Evolutionary conservation across 768 basidiomycete species (phyloP).

Genomic region (Dentipellis fragilis): DNA sequence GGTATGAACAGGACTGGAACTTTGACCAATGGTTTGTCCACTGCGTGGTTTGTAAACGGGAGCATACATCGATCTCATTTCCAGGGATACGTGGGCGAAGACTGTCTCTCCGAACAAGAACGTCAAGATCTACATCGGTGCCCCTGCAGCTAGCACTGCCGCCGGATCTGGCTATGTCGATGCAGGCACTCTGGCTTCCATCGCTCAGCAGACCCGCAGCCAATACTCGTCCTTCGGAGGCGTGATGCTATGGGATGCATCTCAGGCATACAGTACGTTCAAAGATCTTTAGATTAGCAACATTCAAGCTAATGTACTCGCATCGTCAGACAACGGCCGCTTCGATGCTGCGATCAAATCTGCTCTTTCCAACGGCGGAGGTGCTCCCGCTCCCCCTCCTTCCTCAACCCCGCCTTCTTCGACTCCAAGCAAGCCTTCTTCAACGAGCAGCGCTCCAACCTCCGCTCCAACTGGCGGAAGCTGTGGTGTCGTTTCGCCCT

Average conservation of each 20-base stretch:
- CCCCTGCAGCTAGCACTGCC: slow-evolving; percentile 46
- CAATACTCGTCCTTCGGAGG: slow-evolving; percentile 62
- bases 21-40: slow-evolving; percentile 38
- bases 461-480: slow-evolving; percentile 20
- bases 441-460: slow-evolving; percentile 18
- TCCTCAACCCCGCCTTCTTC: slow-evolving; percentile 10
- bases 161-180: slow-evolving; percentile 53
- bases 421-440: slow-evolving; percentile 12
- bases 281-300: background rate
- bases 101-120: slow-evolving; percentile 45
- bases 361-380: slow-evolving; percentile 21
- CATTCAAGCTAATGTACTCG: background rate
- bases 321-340: slow-evolving; percentile 28
- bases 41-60: background rate
- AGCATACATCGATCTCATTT: background rate
- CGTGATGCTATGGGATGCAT: slow-evolving; percentile 35
- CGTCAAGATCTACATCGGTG: slow-evolving; percentile 58
- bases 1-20: slow-evolving; percentile 34
- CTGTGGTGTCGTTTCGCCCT: slow-evolving; percentile 34
- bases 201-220: slow-evolving; percentile 39
- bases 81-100: slow-evolving; percentile 59
- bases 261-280: slow-evolving; percentile 18
- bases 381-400: slow-evolving; percentile 10
- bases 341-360: slow-evolving; percentile 34
- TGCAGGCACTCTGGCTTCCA: slow-evolving; percentile 33